Evolutionary conservation across 75 land plant species (phyloP), one percentile per base, ranked within the genome.

Genomic region (Ceratopteris richardii): DNA sequence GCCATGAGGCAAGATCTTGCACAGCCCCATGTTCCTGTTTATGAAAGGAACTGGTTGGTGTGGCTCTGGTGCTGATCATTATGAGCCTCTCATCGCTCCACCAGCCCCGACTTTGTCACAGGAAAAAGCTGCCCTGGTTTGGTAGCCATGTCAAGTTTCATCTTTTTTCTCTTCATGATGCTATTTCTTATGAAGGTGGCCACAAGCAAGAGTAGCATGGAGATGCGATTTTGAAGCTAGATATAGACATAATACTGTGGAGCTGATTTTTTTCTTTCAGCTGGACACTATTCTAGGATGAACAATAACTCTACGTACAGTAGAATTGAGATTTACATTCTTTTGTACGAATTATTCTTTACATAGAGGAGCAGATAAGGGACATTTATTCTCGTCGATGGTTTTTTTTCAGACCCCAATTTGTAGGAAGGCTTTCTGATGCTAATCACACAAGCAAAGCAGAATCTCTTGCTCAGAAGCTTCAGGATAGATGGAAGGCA

Each of bases 31-130:
- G n/a, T 74, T 74, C 51, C 39, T 74, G 18, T 63, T 74, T 29
- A 74, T 74, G 77, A 74, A 63, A 40, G 77, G 77, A 26, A 74
- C 74, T 55, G 74, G 77, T 43, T 70, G 73, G 73, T 70, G 73
- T 57, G 60, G 73, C 11, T 73, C 73, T 33, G 73, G 73, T 31
- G 73, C 66, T 0, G 73, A 70, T 44, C 73, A 70, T 44, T 70
- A 70, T 44, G 73, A 70, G 29, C 73, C 73, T 2, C 24, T 70
- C 6, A 17, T 70, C 31, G 73, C 73, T 18, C 50, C 23, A 12
- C 42, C 54, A 7, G 69, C 57, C 24, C 52, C 73, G 26, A 31
- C 44, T 10, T 28, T 33, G 11, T 48, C 56, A 2, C 63, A 62
- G 56, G 77, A 69, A 19, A 74, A 74, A 50, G 74, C 67, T 12